Base-by-base conservation (phyloP, 2,329 filamentous ascomycete genomes). In the Fusarium graminum region DNA sequence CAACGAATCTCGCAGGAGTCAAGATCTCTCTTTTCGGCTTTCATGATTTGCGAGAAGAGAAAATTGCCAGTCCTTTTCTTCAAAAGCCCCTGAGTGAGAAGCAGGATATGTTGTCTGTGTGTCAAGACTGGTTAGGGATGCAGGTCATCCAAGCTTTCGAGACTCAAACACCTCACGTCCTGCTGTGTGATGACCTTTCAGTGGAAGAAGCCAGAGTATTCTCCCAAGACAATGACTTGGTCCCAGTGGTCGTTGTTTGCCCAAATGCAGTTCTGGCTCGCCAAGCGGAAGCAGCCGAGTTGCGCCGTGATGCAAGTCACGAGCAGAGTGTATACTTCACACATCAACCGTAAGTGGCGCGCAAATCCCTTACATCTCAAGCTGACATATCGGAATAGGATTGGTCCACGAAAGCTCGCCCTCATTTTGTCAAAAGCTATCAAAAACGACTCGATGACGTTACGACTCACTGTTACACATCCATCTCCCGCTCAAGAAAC, bases 291-390 rank as follows among this genome's bases (percentile, higher is more conserved):
- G 17, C 16, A 7, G 29, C 6, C 2, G 6, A 29, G 1, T 6
- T 9, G 1, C 32, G 13, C n/a, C 3, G 16, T 9, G 7, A 7
- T 25, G 9, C 6, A 7, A 8, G 13, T 2, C 6, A 3, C 4
- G 17, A 29, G 11, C 50, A 22, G 5, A 4, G 4, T 5, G 8
- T 46, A 2, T 6, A 41, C 4, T 55, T 42, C n/a, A 51, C 36
- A 3, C 17, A 51, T n/a, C 36, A 32, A 13, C 52, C 52, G 52
- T 55, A 29, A 34, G 44, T 40, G 22, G 6, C 22, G 6, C 22
- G 6, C 11, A 11, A 6, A 2, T 3, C 7, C 13, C 6, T 3
- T n/a, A 10, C 2, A 1, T 3, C 0, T 14, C 14, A 6, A 4
- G 2, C 25, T 41, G 16, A 40, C 10, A 4, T 14, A 0, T 17